These are phyloP conservation scores for Aegilops tauschii DNA, from an alignment of 176 grass and related monocot species.

Conservation along the genomic window DNA sequence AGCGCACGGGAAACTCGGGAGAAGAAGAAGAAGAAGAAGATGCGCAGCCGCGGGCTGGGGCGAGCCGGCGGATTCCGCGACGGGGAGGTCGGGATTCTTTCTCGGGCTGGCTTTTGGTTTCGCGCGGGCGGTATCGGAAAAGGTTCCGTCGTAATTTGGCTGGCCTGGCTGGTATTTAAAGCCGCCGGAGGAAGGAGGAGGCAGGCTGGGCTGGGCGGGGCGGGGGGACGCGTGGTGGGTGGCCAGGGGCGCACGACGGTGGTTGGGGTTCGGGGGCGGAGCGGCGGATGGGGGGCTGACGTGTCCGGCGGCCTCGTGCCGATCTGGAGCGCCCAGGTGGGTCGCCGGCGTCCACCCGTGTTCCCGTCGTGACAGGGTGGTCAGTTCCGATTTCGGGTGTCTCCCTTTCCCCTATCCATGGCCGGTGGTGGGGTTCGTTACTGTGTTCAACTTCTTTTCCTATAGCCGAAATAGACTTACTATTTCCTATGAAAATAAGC, in stretches of 20 bases:
- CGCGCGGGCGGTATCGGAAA: not conserved
- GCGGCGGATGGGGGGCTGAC: not conserved
- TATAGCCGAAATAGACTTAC: too few relatives aligned
- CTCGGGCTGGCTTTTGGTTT: too few relatives aligned
- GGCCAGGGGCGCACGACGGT: not conserved
- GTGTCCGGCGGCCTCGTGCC: not conserved
- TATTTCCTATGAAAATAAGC: too few relatives aligned
- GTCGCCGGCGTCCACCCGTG: not conserved
- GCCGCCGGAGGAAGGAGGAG: not conserved
- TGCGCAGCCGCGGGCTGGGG: not conserved
- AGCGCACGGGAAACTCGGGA: not conserved
- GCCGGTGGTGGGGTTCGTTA: too few relatives aligned
- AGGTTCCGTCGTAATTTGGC: not conserved
- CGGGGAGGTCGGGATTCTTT: not conserved
- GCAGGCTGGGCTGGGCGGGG: not conserved
- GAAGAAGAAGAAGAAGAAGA: not conserved
- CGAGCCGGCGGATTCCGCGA: not conserved
- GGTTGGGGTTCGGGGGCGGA: not conserved
- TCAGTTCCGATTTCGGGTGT: not conserved
- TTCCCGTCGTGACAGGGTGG: not conserved
- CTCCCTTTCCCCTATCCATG: not conserved
- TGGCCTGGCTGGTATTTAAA: not conserved
- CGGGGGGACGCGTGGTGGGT: not conserved
- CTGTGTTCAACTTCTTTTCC: too few relatives aligned
- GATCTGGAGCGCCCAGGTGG: conserved; percentile 11